These are phyloP conservation scores for Ustilago lituana DNA, from an alignment of 1,284 basidiomycete species.

Conservation along the genomic window DNA sequence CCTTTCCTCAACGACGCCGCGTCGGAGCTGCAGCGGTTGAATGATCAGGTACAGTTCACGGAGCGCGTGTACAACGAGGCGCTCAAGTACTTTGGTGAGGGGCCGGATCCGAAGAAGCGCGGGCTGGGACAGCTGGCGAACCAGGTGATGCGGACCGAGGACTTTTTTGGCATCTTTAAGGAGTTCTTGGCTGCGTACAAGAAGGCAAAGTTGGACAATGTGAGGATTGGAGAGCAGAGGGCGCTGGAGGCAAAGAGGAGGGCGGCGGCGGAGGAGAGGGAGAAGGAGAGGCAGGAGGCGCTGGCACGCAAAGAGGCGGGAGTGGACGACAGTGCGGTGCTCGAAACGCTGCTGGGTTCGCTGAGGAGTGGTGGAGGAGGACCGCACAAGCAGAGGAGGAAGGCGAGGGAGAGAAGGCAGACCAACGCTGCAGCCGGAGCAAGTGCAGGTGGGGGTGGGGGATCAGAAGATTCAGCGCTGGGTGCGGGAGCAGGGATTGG, in stretches of 20 bases:
- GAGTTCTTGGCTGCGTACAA: conserved; percentile 65
- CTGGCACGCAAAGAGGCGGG: conserved; percentile 62
- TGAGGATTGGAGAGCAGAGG: conserved; percentile 61
- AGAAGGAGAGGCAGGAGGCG: conserved; percentile 61
- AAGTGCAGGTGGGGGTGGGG: conserved; percentile 1
- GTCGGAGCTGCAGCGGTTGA: conserved; percentile 53
- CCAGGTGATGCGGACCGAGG: conserved; percentile 64
- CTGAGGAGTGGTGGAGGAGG: conserved; percentile 59
- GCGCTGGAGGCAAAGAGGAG: conserved; percentile 62
- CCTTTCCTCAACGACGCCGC: conserved; percentile 63
- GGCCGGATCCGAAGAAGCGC: conserved; percentile 63
- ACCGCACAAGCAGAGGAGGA: conserved; percentile 58
- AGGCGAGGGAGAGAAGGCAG: conserved; percentile 53
- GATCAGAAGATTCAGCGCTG: conserved; percentile 19
- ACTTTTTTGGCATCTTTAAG: conserved; percentile 67
- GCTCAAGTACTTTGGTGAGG: conserved; percentile 66
- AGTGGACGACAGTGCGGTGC: conserved; percentile 62
- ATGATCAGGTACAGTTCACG: conserved; percentile 64
- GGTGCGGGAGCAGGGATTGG: background rate
- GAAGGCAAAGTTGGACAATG: conserved; percentile 64
- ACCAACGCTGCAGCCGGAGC: conserved; percentile 26
- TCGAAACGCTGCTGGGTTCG: conserved; percentile 64
- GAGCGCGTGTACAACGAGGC: conserved; percentile 64
- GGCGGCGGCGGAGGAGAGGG: conserved; percentile 63
- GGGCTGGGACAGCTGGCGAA: conserved; percentile 54